Base-by-base conservation (phyloP, 306 rosid genomes). In the Sphenostylis stenocarpa region DNA sequence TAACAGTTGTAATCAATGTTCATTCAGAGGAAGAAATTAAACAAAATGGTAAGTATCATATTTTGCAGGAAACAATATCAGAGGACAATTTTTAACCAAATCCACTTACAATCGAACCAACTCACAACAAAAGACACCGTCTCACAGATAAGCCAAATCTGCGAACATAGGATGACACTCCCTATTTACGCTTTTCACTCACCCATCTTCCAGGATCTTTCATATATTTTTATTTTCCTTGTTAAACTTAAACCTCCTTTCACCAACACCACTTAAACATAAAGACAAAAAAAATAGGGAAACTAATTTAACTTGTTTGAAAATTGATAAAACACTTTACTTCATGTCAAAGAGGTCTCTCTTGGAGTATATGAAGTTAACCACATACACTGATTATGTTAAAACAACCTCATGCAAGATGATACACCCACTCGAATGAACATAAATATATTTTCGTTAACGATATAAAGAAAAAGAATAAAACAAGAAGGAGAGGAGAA, bases 61-160 rank as follows among this genome's bases (percentile, higher is more conserved):
- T 68, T 69, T 34, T 48, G 56, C 12, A 74, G 73, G 38, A 57
- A 45, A 15, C 23, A 52, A 52, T 62, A 38, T 70, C 19, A 20
- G 76, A 58, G 39, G n/a, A 17, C 56, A 23, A 31, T 63, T 76
- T 55, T 19, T 24, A 34, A 58, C 45, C 48, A 81, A 82, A 83
- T 79, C 9, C 3, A 7, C 5, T 17, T 7, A 51, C 58, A n/a
- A n/a, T n/a, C n/a, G n/a, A n/a, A 49, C 12, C 16, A 16, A 13
- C 49, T 13, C 5, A 5, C 44, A 62, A 33, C 64, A 61, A 14
- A 57, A 60, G 2, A 60, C 23, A 28, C 41, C 43, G 66, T 60
- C 41, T 29, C 66, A 16, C 41, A 60, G 5, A 60, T 60, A 31
- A 11, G 67, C 56, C 77, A 79, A 69, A 16, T 69, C 43, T 45